Base-by-base conservation (phyloP, 2,329 filamentous ascomycete species). In the Ascochyta rabiei region DNA sequence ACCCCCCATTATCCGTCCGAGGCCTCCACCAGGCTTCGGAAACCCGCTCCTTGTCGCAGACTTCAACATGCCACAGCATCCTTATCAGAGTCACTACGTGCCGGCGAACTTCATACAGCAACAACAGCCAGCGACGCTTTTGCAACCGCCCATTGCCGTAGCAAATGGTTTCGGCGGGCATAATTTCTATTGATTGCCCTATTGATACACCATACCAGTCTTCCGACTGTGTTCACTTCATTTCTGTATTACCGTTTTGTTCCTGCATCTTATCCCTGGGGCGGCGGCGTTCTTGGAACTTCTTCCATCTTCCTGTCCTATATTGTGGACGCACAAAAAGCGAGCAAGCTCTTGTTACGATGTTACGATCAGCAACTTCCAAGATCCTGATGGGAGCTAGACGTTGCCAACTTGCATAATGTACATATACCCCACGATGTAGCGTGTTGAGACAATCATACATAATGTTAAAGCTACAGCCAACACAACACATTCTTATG, bases 31-130 rank as follows among this genome's bases (percentile, higher is more conserved):
- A 2, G 83, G 82, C 6, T 84, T 86, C 35, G 76, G 88, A 6
- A 93, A 93, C 66, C 90, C 90, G 1, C 75, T 93, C 34, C 85
- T 84, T 21, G 81, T 81, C 21, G 90, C 89, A 1, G 89, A 95
- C 69, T 95, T 95, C 71, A 88, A 82, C 21, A 80, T 88, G 63
- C 88, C 89, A 4, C 87, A 91, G 60, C 90, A 93, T 74, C 90
- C 91, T 1, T 96, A 95, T 68, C 88, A 91, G 69, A 86, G 87
- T 45, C 88, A 88, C 75, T 96, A 93, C 66, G 87, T 91, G 59
- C 87, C 89, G 31, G 89, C 90, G 1, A 89, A 83, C 62, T 81
- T 77, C 16, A 67, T 67, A n/a, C 66, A 69, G 43, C 66, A 68
- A 43, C 64, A 67, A 38, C 63, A 64, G 41, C 61, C 60, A 13